Base-by-base conservation (phyloP, 2,329 filamentous ascomycete genomes). In the Arthrobotrys conoides region DNA sequence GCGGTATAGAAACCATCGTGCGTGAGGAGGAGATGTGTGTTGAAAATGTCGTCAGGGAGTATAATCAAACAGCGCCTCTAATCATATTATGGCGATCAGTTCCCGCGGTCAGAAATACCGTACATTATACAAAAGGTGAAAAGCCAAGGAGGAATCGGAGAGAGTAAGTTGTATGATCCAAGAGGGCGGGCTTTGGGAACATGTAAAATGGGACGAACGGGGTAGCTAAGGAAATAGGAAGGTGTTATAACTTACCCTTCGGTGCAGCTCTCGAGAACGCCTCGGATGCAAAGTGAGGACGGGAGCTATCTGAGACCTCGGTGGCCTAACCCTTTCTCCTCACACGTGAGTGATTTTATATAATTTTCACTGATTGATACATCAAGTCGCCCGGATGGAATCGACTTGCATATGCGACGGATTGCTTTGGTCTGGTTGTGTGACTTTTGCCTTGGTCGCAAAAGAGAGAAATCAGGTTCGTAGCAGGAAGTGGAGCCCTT, bases 301-400 rank as follows among this genome's bases (percentile, higher is more conserved):
- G 46, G 57, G 49, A 53, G 49, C 66, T 46, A 41, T 70, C 57
- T 70, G 53, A 71, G 65, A 76, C 66, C 61, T 77, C 68, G 73
- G 73, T 49, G 59, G 73, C 67, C 73, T 77, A 77, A 69, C 53
- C 16, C 44, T 30, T 46, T 71, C 41, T 70, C 53, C 55, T 71
- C 71, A 70, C 73, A 71, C 73, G 73, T 63, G 73, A 71, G 73
- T 63, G 66, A 77, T 77, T 77, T 61, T 61, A 61, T 61, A 41
- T 44, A 22, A 59, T 38, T 38, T 16, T n/a, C n/a, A 16, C 36
- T 61, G 33, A 38, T 61, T 27, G 57, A 61, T 61, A 61, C 57
- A 61, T 61, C 2, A 55, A 61, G 20, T 44, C 33, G 36, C 57
- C 57, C 24, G 20, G 57, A 44, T 44, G 57, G 57, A 57, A 46